Percentiles rank a stretch among this genome's conserved stretches.
phyloP scores from a whole-genome alignment of 306 rosid species.

The Coriaria nepalensis region DNA sequence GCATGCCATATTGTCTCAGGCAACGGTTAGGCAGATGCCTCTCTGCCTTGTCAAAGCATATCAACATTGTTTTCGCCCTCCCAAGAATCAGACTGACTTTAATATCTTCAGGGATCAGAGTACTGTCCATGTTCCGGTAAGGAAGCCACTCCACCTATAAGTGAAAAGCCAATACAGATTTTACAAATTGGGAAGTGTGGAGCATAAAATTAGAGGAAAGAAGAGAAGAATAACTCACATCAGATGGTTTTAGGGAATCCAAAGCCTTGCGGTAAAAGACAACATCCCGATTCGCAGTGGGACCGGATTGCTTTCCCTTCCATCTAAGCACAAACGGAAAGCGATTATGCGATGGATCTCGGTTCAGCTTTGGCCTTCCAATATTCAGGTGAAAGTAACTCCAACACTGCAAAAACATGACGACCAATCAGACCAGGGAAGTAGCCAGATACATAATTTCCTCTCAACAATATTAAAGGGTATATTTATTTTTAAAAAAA shows the following conservation, averaged over 20 bases:
- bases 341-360: constrained; percentile 56
- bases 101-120: constrained; percentile 74
- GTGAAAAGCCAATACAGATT: constrained; percentile 17
- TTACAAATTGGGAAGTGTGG: not conserved
- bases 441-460: not conserved
- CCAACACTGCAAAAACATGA: constrained; percentile 69
- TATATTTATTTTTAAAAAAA: too few species aligned
- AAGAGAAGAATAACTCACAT: constrained; percentile 41
- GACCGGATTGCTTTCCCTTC: constrained; percentile 97
- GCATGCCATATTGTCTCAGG: constrained; percentile 78
- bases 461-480: too few species aligned
- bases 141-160: constrained; percentile 98
- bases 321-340: constrained; percentile 93
- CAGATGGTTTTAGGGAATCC: constrained; percentile 75
- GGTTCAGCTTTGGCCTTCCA: constrained; percentile 92
- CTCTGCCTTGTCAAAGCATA: constrained; percentile 99
- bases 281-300: constrained; percentile 94
- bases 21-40: constrained; percentile 94
- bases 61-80: constrained; percentile 86
- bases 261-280: constrained; percentile 91
- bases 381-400: constrained; percentile 91
- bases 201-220: not conserved
- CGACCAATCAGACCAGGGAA: constrained; percentile 2
- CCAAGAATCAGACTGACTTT: constrained; percentile 56
- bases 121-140: constrained; percentile 67